phyloP scores from a whole-genome alignment of 129 eudicot species.

The Centaurea solstitialis region DNA sequence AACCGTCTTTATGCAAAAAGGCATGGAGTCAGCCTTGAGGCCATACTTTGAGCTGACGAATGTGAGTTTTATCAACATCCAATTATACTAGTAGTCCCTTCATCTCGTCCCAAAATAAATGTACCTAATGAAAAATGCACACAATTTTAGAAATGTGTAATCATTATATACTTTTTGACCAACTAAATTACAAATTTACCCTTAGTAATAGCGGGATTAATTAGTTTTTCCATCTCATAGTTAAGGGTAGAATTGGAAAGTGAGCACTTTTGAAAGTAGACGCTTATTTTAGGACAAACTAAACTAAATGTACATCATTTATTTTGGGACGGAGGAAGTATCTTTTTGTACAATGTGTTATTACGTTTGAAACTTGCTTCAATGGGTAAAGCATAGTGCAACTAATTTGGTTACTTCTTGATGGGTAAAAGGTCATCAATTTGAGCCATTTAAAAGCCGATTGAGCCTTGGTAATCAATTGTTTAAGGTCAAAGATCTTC shows the following conservation, averaged over 20 bases:
- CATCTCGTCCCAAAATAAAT: no score
- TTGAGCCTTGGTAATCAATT: no score
- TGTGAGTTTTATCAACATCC: constrained; percentile 46
- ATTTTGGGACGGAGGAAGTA: no score
- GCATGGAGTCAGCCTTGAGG: constrained; percentile 93
- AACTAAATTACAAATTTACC: not conserved
- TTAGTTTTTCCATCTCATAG: not conserved
- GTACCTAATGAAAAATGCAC: not conserved
- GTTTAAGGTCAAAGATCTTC: not conserved
- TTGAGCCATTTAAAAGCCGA: no score
- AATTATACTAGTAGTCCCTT: not conserved
- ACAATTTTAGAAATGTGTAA: not conserved
- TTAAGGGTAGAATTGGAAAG: not conserved
- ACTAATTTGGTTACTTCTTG: no score
- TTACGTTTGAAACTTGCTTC: not conserved
- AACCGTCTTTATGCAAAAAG: constrained; percentile 96
- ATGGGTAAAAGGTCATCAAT: no score
- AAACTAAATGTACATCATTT: no score
- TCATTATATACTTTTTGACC: no score
- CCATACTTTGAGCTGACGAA: constrained; percentile 99
- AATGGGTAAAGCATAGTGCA: not conserved
- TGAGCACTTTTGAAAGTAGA: no score
- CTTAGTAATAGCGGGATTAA: not conserved
- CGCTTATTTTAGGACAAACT: no score
- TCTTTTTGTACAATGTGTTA: not conserved